Evolutionary conservation across 768 basidiomycete species (phyloP).

Genomic region (Serendipita vermifera): DNA sequence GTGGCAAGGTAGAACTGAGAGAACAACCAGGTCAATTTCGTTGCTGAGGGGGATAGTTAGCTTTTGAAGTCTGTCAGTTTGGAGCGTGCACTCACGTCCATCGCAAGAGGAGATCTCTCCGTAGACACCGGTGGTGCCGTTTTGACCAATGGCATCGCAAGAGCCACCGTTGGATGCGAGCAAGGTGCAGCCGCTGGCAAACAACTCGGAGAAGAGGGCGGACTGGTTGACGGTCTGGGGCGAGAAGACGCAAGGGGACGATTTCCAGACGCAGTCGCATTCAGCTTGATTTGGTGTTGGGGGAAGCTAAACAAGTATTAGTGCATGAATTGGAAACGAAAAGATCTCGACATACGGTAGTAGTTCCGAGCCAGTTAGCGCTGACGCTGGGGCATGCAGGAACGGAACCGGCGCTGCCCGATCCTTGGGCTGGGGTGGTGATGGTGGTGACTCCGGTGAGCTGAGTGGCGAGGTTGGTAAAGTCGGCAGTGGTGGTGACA

Average conservation of each 20-base stretch:
- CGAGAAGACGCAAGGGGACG: constrained; percentile 58
- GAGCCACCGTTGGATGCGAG: constrained; percentile 43
- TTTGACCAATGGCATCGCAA: constrained; percentile 57
- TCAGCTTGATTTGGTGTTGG: constrained; percentile 70
- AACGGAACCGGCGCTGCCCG: constrained; percentile 38
- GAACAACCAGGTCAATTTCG: constrained; percentile 76
- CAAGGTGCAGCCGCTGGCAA: constrained; percentile 51
- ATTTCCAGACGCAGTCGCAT: constrained; percentile 60
- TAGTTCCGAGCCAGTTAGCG: constrained; percentile 44
- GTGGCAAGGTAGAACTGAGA: constrained; percentile 59
- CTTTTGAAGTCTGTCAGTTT: constrained; percentile 8
- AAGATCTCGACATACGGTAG: constrained; percentile 21
- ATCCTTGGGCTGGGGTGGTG: constrained; percentile 45
- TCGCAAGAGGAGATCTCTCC: constrained; percentile 67
- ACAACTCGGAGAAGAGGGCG: constrained; percentile 43
- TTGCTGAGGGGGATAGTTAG: constrained; percentile 29
- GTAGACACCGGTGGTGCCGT: constrained; percentile 64
- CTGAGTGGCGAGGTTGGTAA: constrained; percentile 46
- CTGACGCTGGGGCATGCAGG: constrained; percentile 51
- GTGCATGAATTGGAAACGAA: background rate
- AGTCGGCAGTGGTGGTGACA: constrained; percentile 59
- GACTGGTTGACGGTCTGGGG: constrained; percentile 49
- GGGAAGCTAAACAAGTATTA: constrained; percentile 34
- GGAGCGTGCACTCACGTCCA: constrained; percentile 40
- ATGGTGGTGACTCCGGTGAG: constrained; percentile 41